These are phyloP conservation scores for Chaetomium globosum DNA, from an alignment of 2,329 filamentous ascomycete species.

Conservation along the genomic window DNA sequence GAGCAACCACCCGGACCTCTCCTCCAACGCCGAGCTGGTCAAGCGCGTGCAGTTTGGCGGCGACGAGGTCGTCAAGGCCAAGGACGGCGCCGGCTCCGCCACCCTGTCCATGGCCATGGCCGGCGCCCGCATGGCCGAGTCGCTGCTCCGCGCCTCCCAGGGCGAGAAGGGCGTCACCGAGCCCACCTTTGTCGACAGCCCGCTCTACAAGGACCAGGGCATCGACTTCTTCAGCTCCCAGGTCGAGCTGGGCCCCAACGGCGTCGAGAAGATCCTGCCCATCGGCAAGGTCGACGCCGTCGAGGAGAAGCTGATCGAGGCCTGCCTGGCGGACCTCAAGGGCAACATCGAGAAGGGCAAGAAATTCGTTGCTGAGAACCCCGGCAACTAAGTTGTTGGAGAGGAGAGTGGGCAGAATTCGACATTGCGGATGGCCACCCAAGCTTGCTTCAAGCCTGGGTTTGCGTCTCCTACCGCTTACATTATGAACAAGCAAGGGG, in stretches of 20 bases:
- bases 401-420: background rate
- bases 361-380: conserved; percentile 61
- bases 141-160: conserved; percentile 85
- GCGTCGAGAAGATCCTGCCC: conserved; percentile 89
- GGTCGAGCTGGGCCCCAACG: conserved; percentile 94
- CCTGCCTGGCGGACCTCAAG: conserved; percentile 79
- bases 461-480: background rate
- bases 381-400: conserved; percentile 55
- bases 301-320: conserved; percentile 89
- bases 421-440: background rate
- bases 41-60: conserved; percentile 98
- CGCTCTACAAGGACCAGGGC: conserved; percentile 97
- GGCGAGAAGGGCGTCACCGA: conserved; percentile 95
- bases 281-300: conserved; percentile 80
- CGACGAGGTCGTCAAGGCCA: conserved; percentile 98
- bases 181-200: conserved; percentile 95
- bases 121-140: conserved; percentile 81
- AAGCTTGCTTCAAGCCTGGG: background rate
- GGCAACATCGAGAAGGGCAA: conserved; percentile 95
- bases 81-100: conserved; percentile 95
- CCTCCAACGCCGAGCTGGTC: conserved; percentile 77
- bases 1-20: conserved; percentile 81
- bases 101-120: conserved; percentile 99
- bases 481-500: conserved; percentile 3
- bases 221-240: conserved; percentile 95